Evolutionary conservation across 768 basidiomycete genomes (phyloP).

Genomic region (Boletus bicolor): DNA sequence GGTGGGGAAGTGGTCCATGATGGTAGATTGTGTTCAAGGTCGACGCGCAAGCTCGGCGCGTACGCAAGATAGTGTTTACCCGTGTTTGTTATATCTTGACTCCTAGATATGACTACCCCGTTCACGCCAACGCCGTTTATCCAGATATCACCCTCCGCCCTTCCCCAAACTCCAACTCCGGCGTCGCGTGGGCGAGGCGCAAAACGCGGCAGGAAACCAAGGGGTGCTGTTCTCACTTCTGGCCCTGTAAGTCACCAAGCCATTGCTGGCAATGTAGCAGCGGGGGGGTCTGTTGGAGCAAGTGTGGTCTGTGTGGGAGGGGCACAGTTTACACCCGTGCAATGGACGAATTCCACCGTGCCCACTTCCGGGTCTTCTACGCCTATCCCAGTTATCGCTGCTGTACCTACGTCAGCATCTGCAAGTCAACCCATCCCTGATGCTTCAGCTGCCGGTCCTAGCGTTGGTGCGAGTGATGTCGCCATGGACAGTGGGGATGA

Average conservation of each 20-base stretch:
- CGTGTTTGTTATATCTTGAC: slow-evolving; percentile 8
- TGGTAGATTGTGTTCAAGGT: slow-evolving; percentile 3
- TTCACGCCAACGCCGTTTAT: slow-evolving; percentile 24
- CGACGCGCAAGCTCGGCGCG: slow-evolving; percentile 25
- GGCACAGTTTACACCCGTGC: slow-evolving; percentile 35
- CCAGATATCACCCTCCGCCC: slow-evolving; percentile 18
- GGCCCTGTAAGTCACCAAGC: slow-evolving; percentile 13
- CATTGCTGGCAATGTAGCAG: not conserved
- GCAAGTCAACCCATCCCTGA: slow-evolving; percentile 10
- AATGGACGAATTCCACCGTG: slow-evolving; percentile 34
- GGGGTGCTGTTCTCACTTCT: slow-evolving; percentile 13
- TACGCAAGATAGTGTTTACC: slow-evolving; percentile 18
- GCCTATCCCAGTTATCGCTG: slow-evolving; percentile 8
- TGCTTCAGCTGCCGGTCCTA: not conserved
- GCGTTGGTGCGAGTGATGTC: slow-evolving; percentile 1
- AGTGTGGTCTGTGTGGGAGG: not conserved
- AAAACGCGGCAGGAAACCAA: slow-evolving; percentile 27
- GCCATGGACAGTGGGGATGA: slow-evolving; percentile 22
- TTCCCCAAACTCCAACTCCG: slow-evolving; percentile 23
- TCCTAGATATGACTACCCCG: slow-evolving; percentile 23
- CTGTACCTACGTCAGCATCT: not conserved
- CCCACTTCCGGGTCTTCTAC: slow-evolving; percentile 8
- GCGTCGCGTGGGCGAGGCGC: slow-evolving; percentile 26
- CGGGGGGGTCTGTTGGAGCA: not conserved
- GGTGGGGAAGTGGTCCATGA: slow-evolving; percentile 81